These are phyloP conservation scores for Rhizophagus prolifer DNA, from an alignment of 192 early-diverging fungal species.

Conservation along the genomic window DNA sequence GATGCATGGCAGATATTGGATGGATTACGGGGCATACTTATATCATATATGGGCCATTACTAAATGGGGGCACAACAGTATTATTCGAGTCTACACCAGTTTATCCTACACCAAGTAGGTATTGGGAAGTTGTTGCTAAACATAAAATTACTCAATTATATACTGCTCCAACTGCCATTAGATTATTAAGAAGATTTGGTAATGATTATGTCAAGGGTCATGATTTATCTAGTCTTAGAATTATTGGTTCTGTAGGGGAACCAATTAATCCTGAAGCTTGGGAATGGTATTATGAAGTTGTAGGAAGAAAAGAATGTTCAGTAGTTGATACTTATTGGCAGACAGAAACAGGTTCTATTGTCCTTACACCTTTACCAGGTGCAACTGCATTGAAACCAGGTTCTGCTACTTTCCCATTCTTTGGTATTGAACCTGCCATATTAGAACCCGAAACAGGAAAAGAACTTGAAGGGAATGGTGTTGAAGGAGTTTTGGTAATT, in stretches of 20 bases:
- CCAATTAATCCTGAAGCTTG: slow-evolving; percentile 98
- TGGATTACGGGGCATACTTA: slow-evolving; percentile 89
- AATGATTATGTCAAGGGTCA: slow-evolving; percentile 73
- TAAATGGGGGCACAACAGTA: slow-evolving; percentile 86
- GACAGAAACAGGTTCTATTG: slow-evolving; percentile 92
- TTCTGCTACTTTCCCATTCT: slow-evolving; percentile 94
- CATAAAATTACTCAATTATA: slow-evolving; percentile 97
- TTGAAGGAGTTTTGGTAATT: slow-evolving; percentile 90
- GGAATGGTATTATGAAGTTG: slow-evolving; percentile 94
- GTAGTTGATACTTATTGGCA: slow-evolving; percentile 97
- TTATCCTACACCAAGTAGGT: slow-evolving; percentile 82
- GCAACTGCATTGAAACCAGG: slow-evolving; percentile 89
- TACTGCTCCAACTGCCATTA: slow-evolving; percentile 97
- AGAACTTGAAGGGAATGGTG: slow-evolving; percentile 81
- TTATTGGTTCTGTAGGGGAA: slow-evolving; percentile 94
- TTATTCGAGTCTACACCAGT: slow-evolving; percentile 94
- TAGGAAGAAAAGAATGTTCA: slow-evolving; percentile 83
- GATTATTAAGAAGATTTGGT: slow-evolving; percentile 88
- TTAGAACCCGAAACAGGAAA: slow-evolving; percentile 82
- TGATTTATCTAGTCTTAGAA: slow-evolving; percentile 80
- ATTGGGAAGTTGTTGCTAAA: slow-evolving; percentile 82
- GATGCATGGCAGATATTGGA: slow-evolving; percentile 96
- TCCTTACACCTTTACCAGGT: slow-evolving; percentile 90
- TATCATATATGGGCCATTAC: slow-evolving; percentile 89
- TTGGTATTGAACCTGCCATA: slow-evolving; percentile 87